These are phyloP conservation scores for Mycosphaerella arachidis DNA, from an alignment of 2,329 filamentous ascomycete genomes.

Conservation along the genomic window DNA sequence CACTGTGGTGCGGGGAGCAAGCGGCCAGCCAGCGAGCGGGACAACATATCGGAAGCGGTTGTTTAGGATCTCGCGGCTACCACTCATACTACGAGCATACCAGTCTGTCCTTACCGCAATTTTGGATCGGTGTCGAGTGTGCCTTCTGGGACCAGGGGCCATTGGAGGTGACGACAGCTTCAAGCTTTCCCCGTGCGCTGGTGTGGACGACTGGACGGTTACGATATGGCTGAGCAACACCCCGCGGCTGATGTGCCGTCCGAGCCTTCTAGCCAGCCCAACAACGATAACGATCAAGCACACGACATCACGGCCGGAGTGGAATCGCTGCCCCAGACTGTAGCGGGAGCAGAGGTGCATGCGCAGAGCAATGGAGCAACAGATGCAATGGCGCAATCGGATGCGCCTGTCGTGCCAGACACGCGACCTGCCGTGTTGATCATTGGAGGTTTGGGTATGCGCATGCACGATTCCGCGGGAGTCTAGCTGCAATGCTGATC, in stretches of 20 bases:
- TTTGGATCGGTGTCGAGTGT: background rate
- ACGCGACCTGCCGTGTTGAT: conserved; percentile 40
- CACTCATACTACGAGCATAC: background rate
- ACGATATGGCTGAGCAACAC: background rate
- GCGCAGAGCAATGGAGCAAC: background rate
- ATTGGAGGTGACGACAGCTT: background rate
- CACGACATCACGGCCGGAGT: background rate
- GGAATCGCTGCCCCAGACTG: background rate
- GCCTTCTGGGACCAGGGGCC: background rate
- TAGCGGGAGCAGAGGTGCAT: background rate
- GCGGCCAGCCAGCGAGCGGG: background rate
- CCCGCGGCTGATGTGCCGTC: background rate
- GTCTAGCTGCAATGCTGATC: conserved; percentile 3
- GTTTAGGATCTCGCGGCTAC: background rate
- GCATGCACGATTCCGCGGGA: background rate
- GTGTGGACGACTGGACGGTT: background rate
- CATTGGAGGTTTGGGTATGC: conserved; percentile 48
- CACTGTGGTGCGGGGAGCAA: background rate
- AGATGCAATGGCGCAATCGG: background rate
- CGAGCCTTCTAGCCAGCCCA: background rate
- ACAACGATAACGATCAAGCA: background rate
- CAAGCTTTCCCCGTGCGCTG: background rate
- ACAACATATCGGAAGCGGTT: background rate
- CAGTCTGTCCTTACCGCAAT: conserved; percentile 3
- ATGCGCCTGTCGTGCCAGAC: background rate